These are phyloP conservation scores for Solanum virginianum DNA, from an alignment of 257 asterid genomes.

Conservation along the genomic window DNA sequence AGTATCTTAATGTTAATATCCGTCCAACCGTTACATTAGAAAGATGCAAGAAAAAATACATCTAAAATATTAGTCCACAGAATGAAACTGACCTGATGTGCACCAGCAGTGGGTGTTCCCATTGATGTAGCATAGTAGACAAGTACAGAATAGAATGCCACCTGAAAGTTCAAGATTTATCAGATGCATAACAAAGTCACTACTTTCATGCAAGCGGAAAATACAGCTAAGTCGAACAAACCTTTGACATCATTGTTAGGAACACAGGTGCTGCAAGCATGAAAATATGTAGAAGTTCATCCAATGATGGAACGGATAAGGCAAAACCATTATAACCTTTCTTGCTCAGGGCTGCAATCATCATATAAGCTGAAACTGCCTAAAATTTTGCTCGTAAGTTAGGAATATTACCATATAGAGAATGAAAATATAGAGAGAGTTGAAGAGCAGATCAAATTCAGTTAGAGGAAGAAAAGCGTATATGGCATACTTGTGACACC, in stretches of 20 bases:
- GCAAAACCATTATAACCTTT: conserved; percentile 87
- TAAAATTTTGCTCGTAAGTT: conserved; percentile 11
- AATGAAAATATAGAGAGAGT: background rate
- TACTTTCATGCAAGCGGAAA: background rate
- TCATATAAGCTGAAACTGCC: conserved; percentile 94
- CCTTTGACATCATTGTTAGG: conserved; percentile 92
- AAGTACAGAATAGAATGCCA: conserved; percentile 69
- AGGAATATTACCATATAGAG: background rate
- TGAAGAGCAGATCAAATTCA: background rate
- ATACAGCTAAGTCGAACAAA: conserved; percentile 14
- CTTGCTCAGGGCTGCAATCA: conserved; percentile 58
- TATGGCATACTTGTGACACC: conserved; percentile 67
- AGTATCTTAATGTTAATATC: background rate
- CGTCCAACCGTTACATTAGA: background rate
- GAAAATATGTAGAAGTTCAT: conserved; percentile 60
- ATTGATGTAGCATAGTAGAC: conserved; percentile 86
- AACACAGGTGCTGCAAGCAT: conserved; percentile 90
- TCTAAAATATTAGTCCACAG: background rate
- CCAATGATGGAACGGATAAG: conserved; percentile 60
- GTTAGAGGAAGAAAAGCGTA: background rate
- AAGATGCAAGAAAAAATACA: background rate
- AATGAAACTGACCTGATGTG: conserved; percentile 61
- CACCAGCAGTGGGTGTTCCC: conserved; percentile 72
- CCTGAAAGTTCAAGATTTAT: conserved; percentile 28
- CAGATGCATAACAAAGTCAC: conserved; percentile 9